These are phyloP conservation scores for Phytophthora pini DNA, from an alignment of 352 stramenopile species.

Conservation along the genomic window DNA sequence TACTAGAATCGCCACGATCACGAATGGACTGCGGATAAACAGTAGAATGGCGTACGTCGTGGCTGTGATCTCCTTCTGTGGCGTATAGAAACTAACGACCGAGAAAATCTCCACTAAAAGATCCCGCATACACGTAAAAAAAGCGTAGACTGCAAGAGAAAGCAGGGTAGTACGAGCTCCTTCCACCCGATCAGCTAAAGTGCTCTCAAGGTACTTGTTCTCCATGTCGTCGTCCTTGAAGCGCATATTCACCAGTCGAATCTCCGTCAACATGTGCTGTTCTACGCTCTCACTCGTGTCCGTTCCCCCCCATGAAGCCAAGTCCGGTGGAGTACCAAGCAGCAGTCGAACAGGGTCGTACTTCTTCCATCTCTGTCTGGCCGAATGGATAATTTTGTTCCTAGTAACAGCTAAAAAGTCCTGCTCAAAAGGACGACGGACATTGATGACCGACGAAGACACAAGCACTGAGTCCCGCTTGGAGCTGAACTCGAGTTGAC, in stretches of 20 bases:
- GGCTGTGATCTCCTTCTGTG: constrained; percentile 25
- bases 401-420: constrained; percentile 61
- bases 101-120: constrained; percentile 57
- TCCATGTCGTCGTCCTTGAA: constrained; percentile 83
- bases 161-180: constrained; percentile 68
- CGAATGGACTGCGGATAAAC: constrained; percentile 39
- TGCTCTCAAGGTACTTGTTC: constrained; percentile 74
- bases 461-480: constrained; percentile 74
- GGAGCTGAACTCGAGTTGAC: constrained; percentile 64
- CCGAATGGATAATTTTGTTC: constrained; percentile 57
- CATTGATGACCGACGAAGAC: constrained; percentile 45
- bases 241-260: constrained; percentile 58
- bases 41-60: constrained; percentile 49
- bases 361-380: constrained; percentile 60
- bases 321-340: constrained; percentile 56
- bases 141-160: constrained; percentile 59
- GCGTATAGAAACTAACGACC: constrained; percentile 24
- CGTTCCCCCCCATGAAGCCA: constrained; percentile 43
- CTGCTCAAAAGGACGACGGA: constrained; percentile 51
- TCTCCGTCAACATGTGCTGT: constrained; percentile 72
- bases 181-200: constrained; percentile 64
- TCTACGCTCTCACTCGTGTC: constrained; percentile 52
- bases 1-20: constrained; percentile 42
- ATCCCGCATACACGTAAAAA: constrained; percentile 76
- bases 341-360: constrained; percentile 65